Evolutionary conservation across 352 stramenopile species (phyloP), one percentile per base, ranked within the genome.

Genomic region (Phytophthora aleatoria): DNA sequence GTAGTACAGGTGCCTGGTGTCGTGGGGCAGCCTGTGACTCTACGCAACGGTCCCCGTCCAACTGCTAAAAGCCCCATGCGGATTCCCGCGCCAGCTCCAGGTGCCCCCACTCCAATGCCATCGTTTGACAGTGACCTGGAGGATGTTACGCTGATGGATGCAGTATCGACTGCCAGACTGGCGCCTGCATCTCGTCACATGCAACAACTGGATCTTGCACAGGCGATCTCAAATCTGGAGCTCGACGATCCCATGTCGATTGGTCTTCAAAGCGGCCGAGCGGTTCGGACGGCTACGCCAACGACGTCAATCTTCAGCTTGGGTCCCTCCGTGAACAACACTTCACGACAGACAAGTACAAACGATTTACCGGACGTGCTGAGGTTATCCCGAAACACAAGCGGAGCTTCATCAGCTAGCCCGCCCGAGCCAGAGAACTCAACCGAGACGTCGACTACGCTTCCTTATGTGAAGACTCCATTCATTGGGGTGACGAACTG

Each of bases 231-330:
- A 1, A 89, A 90, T 55, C 44, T 91, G 52, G 83, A 91, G 52
- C 59, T 91, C 0, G 83, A 91, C 36, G 79, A 91, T 24, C 83
- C 83, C 5, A 84, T 90, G 61, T 83, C 81, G 4, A 86, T 89
- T 30, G 72, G 75, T 16, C 79, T 74, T 30, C 68, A 86, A 50
- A 77, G 75, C 28, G 76, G 64, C 5, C 50, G 50, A 26, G 45
- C 64, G 4, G 42, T 72, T 51, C 68, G 68, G 11, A 84, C 77
- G 4, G 76, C 78, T 10, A 61, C 68, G 13, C 81, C 81, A n/a
- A 84, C 67, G 26, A 85, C 74, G 24, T 90, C 81, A 5, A 90
- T 90, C 30, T 90, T 90, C 62, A 90, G 81, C 58, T 49, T 88
- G 2, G 77, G 77, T 0, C 74, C 78, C 3, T 72, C 69, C 4